Evolutionary conservation across 495 filamentous ascomycete species (phyloP).

Genomic region (Baudoinia panamericana): DNA sequence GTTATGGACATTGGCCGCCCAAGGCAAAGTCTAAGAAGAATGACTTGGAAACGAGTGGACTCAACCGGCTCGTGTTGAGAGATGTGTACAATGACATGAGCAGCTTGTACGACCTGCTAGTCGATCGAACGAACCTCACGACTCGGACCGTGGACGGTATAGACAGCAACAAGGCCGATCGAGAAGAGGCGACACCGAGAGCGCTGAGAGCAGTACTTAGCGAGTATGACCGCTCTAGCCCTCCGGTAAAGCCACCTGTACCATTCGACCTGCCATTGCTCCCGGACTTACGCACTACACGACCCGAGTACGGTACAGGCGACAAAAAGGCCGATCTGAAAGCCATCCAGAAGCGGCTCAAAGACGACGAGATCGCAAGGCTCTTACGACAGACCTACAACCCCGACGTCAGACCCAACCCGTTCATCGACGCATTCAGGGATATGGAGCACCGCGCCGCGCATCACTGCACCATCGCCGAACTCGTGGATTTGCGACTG

Average conservation of each 20-base stretch:
- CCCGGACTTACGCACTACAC: slow-evolving; percentile 50
- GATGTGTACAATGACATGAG: slow-evolving; percentile 78
- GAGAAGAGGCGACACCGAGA: slow-evolving; percentile 34
- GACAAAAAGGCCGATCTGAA: slow-evolving; percentile 58
- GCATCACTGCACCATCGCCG: slow-evolving; percentile 53
- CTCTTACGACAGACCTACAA: slow-evolving; percentile 68
- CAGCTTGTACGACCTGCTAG: slow-evolving; percentile 76
- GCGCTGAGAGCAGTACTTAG: slow-evolving; percentile 59
- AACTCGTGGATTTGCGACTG: slow-evolving; percentile 62
- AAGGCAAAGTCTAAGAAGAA: slow-evolving; percentile 84
- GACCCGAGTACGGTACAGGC: slow-evolving; percentile 46
- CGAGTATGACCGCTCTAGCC: slow-evolving; percentile 78
- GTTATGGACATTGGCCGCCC: slow-evolving; percentile 88
- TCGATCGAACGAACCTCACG: slow-evolving; percentile 55
- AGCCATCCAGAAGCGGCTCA: slow-evolving; percentile 52
- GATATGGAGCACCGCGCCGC: slow-evolving; percentile 69
- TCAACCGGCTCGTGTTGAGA: slow-evolving; percentile 71
- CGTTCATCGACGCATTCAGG: slow-evolving; percentile 68
- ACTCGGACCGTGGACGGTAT: slow-evolving; percentile 43
- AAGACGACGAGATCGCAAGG: slow-evolving; percentile 60
- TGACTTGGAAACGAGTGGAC: slow-evolving; percentile 65
- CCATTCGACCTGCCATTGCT: slow-evolving; percentile 80
- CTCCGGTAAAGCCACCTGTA: slow-evolving; percentile 79
- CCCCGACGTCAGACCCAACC: slow-evolving; percentile 48
- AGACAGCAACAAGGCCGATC: slow-evolving; percentile 34